A percentile compares a stretch with the other conserved stretches of the same genome.
phyloP scores from a whole-genome alignment of 805 yeast genomes.

The Pichia paraexigua region DNA sequence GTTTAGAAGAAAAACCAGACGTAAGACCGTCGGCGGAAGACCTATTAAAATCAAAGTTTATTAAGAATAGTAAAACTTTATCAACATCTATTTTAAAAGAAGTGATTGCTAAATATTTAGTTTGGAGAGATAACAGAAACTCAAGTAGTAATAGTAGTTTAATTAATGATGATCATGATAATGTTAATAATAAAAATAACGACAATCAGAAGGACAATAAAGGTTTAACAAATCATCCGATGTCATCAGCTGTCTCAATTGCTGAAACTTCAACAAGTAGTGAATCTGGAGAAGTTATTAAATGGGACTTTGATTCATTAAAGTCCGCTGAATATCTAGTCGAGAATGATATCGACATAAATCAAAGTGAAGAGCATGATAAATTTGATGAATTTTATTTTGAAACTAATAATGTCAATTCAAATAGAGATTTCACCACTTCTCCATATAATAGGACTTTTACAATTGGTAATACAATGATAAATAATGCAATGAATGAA shows the following conservation, averaged over 20 bases:
- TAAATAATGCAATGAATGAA: slow-evolving; percentile 4
- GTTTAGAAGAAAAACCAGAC: slow-evolving; percentile 88
- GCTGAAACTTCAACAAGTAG: slow-evolving; percentile 3
- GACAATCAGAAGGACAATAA: slow-evolving; percentile 6
- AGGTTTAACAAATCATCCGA: not conserved
- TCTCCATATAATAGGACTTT: slow-evolving; percentile 13
- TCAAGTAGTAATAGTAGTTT: not conserved
- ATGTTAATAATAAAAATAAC: slow-evolving; percentile 28
- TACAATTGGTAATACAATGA: slow-evolving; percentile 15
- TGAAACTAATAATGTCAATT: slow-evolving; percentile 1
- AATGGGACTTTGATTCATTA: slow-evolving; percentile 87
- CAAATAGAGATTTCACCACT: slow-evolving; percentile 5
- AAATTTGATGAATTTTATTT: slow-evolving; percentile 9
- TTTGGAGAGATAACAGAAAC: slow-evolving; percentile 62
- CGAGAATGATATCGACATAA: slow-evolving; percentile 53
- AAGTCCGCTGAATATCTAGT: slow-evolving; percentile 66
- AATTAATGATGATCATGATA: not conserved
- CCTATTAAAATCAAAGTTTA: slow-evolving; percentile 63
- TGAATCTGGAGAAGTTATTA: slow-evolving; percentile 37
- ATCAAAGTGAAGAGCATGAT: slow-evolving; percentile 13
- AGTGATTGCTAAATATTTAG: slow-evolving; percentile 59
- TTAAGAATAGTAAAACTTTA: slow-evolving; percentile 50
- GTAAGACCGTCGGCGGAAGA: slow-evolving; percentile 87
- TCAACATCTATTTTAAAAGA: slow-evolving; percentile 63
- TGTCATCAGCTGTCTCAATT: not conserved